These are phyloP conservation scores for Trichosphaerium sp. DNA, from an alignment of 78 protist genomes.

Conservation along the genomic window DNA sequence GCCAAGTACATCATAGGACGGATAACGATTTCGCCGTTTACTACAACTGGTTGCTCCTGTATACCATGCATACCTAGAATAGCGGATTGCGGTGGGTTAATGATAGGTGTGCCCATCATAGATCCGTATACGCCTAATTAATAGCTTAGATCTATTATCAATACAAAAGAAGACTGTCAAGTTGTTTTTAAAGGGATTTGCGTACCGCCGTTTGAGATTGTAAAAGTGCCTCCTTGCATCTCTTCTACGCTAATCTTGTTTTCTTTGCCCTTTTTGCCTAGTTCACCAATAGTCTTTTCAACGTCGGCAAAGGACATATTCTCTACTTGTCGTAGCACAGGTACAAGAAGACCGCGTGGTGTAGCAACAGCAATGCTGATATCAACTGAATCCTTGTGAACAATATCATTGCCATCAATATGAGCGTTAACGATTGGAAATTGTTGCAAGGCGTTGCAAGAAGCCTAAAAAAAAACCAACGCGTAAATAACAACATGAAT, in stretches of 20 bases:
- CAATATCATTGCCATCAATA: slow-evolving; percentile 74
- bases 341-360: slow-evolving; percentile 86
- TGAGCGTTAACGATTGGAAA: slow-evolving; percentile 73
- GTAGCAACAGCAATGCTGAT: slow-evolving; percentile 91
- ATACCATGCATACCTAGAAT: slow-evolving; percentile 89
- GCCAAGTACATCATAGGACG: slow-evolving; percentile 93
- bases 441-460: slow-evolving; percentile 75
- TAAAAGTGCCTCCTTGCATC: slow-evolving; percentile 96
- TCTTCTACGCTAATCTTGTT: slow-evolving; percentile 81
- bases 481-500: too few relatives aligned
- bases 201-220: slow-evolving; percentile 97
- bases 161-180: too few relatives aligned
- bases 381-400: slow-evolving; percentile 83
- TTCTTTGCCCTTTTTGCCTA: slow-evolving; percentile 66
- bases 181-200: too few relatives aligned
- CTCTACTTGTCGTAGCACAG: slow-evolving; percentile 80
- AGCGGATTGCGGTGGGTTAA: slow-evolving; percentile 92
- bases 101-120: slow-evolving; percentile 92
- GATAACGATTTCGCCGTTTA: slow-evolving; percentile 70
- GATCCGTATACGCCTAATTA: slow-evolving; percentile 92
- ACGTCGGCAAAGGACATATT: slow-evolving; percentile 68
- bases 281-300: slow-evolving; percentile 64
- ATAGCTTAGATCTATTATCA: too few relatives aligned
- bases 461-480: too few relatives aligned
- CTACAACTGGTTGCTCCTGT: slow-evolving; percentile 66